Base-by-base conservation (phyloP, 306 rosid species). In the Sphenostylis stenocarpa region DNA sequence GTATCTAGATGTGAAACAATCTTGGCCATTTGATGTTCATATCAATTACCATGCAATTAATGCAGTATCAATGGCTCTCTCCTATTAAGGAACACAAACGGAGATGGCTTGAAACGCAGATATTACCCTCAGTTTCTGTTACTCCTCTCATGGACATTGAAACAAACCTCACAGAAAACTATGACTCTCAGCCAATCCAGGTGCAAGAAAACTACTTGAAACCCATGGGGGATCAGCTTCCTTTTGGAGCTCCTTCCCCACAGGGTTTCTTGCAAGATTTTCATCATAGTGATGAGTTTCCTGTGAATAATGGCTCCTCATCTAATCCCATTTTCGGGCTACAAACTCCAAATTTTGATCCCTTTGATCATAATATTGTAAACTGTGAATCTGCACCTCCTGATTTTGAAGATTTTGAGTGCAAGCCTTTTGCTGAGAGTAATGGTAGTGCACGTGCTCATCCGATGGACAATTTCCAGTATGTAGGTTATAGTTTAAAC, bases 211-310 rank as follows among this genome's bases (percentile, higher is more conserved):
- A 77, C 75, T 62, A 67, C 81, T 2, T 39, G 29, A 81, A 80
- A 75, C 73, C 88, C 47, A 79, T 60, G 81, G 87, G 84, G 75
- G 82, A 86, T 14, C 91, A 84, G 16, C 74, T 75, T 63, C 82
- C 85, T 48, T 85, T 85, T 60, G 85, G 75, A 72, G 28, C 63
- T 51, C 73, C 88, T 63, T 79, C 87, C 17, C 85, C 90, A 0
- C 86, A 86, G 17, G 72, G 82, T 72, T 91, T 82, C 78, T 80
- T 89, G 34, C 96, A 94, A 81, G 97, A 92, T 60, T 81, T 94
- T 85, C 88, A 82, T 49, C 85, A 86, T 12, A 77, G 82, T 52
- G 90, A 88, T 62, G 39, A 58, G 2, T 84, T 86, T 79, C 82
- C 77, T 16, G 72, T 58, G 31, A 80, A 84, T 68, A 86, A 72